phyloP scores from a whole-genome alignment of 176 grass and related monocot species.

The Ampelocalamus luodianensis region DNA sequence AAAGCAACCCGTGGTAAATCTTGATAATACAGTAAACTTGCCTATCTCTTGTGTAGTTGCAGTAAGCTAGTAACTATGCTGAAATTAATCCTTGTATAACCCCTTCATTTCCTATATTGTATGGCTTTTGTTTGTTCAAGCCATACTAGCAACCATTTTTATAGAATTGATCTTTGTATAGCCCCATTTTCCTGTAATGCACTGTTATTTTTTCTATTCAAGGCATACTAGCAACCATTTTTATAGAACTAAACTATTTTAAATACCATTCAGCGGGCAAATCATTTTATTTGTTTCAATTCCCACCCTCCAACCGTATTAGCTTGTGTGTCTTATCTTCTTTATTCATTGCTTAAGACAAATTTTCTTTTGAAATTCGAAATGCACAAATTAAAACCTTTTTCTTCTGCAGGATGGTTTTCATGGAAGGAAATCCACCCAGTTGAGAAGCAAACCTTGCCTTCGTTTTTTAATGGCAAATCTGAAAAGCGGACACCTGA shows the following conservation, averaged over 20 bases:
- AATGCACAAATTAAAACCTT: slow-evolving; percentile 24
- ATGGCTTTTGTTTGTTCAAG: slow-evolving; percentile 34
- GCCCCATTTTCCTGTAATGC: slow-evolving; percentile 5
- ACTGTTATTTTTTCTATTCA: slow-evolving; percentile 6
- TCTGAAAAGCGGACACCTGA: slow-evolving; percentile 85
- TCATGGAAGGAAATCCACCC: slow-evolving; percentile 84
- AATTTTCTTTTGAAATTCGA: slow-evolving; percentile 22
- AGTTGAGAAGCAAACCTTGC: slow-evolving; percentile 87
- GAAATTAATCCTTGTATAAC: slow-evolving; percentile 20
- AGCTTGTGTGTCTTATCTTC: slow-evolving; percentile 32
- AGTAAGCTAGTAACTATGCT: slow-evolving; percentile 11
- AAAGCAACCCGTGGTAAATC: slow-evolving; percentile 15
- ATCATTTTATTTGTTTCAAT: slow-evolving; percentile 34
- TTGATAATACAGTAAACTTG: slow-evolving; percentile 8
- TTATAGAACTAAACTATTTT: slow-evolving; percentile 7
- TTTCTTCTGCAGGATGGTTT: slow-evolving; percentile 91
- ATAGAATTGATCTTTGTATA: slow-evolving; percentile 26
- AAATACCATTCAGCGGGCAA: slow-evolving; percentile 14
- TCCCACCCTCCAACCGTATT: slow-evolving; percentile 1
- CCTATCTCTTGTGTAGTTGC: slow-evolving; percentile 20
- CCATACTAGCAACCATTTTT: slow-evolving; percentile 23
- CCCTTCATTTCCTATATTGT: not conserved
- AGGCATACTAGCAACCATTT: slow-evolving; percentile 10
- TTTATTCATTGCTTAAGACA: slow-evolving; percentile 13
- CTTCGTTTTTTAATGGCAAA: slow-evolving; percentile 91